Conservation (phyloP, 164 flowering plant species). For the Paratinospora sagittata region DNA sequence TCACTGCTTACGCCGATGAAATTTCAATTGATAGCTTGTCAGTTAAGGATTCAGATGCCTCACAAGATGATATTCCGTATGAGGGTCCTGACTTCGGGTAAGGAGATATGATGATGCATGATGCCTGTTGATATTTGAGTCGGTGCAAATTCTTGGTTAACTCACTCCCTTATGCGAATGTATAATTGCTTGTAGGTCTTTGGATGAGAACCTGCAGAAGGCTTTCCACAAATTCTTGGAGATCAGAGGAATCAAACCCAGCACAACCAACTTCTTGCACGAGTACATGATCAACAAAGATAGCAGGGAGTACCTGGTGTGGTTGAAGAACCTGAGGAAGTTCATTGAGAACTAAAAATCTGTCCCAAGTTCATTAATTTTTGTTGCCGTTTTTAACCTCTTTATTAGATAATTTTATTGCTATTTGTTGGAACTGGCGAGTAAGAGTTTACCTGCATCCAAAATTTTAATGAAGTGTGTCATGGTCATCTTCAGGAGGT, state of each 20-base stretch:
- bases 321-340: slow-evolving; percentile 46
- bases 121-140: neutral
- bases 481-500: neutral
- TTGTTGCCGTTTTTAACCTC: no score
- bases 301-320: slow-evolving; percentile 55
- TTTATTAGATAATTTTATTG: neutral
- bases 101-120: slow-evolving; percentile 22
- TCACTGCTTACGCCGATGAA: slow-evolving; percentile 67
- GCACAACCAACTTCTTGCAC: slow-evolving; percentile 74
- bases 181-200: slow-evolving; percentile 42
- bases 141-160: neutral
- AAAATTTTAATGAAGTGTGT: neutral
- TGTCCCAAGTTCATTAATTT: no score
- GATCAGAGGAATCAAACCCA: slow-evolving; percentile 83
- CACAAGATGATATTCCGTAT: slow-evolving; percentile 64
- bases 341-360: slow-evolving; percentile 1
- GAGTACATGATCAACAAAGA: slow-evolving; percentile 95
- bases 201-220: slow-evolving; percentile 94
- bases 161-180: neutral
- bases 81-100: slow-evolving; percentile 88
- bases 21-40: slow-evolving; percentile 63
- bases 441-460: neutral
- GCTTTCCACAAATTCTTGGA: slow-evolving; percentile 86
- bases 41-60: slow-evolving; percentile 42
- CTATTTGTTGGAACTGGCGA: neutral